phyloP scores from a whole-genome alignment of 352 stramenopile genomes.

The Globisporangium perplexum region DNA sequence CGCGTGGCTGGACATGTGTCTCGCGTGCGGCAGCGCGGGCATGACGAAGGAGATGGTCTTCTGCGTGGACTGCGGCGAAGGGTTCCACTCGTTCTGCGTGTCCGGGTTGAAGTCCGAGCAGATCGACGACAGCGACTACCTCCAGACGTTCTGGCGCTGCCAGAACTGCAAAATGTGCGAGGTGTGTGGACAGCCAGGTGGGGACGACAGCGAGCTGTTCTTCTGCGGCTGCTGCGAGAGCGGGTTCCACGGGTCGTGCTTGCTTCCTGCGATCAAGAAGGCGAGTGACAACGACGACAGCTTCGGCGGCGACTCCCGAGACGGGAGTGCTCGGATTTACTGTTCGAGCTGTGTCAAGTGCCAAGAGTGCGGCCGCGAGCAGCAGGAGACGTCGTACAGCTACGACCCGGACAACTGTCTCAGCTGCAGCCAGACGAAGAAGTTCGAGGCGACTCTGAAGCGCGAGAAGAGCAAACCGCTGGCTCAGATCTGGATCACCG shows the following conservation, averaged over 20 bases:
- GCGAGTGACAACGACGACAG: slow-evolving; percentile 2
- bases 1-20: slow-evolving; percentile 91
- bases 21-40: slow-evolving; percentile 86
- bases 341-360: slow-evolving; percentile 68
- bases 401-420: slow-evolving; percentile 53
- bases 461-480: slow-evolving; percentile 49
- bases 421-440: slow-evolving; percentile 45
- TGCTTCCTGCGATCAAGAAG: slow-evolving; percentile 33
- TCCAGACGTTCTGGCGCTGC: slow-evolving; percentile 89
- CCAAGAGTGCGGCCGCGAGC: slow-evolving; percentile 35
- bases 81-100: slow-evolving; percentile 92
- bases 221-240: slow-evolving; percentile 46
- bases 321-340: slow-evolving; percentile 25
- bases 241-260: slow-evolving; percentile 47
- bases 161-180: slow-evolving; percentile 96
- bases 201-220: slow-evolving; percentile 19
- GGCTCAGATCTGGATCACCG: slow-evolving; percentile 49
- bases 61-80: slow-evolving; percentile 95
- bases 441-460: slow-evolving; percentile 40
- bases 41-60: slow-evolving; percentile 86
- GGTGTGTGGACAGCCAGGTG: slow-evolving; percentile 69
- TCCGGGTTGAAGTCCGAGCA: slow-evolving; percentile 29
- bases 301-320: background rate
- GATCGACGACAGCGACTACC: slow-evolving; percentile 29
- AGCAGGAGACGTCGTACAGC: slow-evolving; percentile 55